phyloP scores from a whole-genome alignment of 2,329 filamentous ascomycete species.

The Trichoderma koningiopsis region DNA sequence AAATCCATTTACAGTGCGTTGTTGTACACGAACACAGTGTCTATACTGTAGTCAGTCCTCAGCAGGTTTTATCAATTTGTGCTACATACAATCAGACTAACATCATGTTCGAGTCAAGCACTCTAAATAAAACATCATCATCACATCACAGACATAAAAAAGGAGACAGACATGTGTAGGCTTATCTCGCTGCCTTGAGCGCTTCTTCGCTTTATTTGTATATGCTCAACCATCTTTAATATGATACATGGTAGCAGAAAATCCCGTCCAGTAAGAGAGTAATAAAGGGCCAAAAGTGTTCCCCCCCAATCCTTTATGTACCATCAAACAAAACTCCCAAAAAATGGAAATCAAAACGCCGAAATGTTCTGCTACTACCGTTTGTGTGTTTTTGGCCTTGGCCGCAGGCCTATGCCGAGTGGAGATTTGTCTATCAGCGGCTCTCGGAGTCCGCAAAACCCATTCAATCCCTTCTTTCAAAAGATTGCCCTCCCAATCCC shows the following conservation, averaged over 20 bases:
- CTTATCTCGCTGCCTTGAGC: conserved; percentile 21
- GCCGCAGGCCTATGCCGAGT: conserved; percentile 45
- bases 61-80: background rate
- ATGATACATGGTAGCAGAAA: conserved; percentile 38
- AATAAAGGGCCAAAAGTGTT: conserved; percentile 18
- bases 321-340: background rate
- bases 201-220: conserved; percentile 14
- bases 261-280: conserved; percentile 6
- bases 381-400: conserved; percentile 33
- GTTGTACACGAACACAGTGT: background rate
- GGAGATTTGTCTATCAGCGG: conserved; percentile 52
- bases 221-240: conserved; percentile 16
- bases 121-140: background rate
- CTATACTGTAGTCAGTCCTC: conserved; percentile 3
- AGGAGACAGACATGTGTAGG: background rate
- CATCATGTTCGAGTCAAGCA: background rate
- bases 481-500: conserved; percentile 7
- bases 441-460: conserved; percentile 27
- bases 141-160: background rate
- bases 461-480: conserved; percentile 18
- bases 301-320: conserved; percentile 28
- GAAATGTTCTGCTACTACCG: conserved; percentile 35
- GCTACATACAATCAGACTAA: no score
- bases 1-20: background rate
- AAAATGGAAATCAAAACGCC: background rate